Evolutionary conservation across 352 stramenopile genomes (phyloP), one percentile per base, ranked within the genome.

Genomic region (Blastocystis sp.): DNA sequence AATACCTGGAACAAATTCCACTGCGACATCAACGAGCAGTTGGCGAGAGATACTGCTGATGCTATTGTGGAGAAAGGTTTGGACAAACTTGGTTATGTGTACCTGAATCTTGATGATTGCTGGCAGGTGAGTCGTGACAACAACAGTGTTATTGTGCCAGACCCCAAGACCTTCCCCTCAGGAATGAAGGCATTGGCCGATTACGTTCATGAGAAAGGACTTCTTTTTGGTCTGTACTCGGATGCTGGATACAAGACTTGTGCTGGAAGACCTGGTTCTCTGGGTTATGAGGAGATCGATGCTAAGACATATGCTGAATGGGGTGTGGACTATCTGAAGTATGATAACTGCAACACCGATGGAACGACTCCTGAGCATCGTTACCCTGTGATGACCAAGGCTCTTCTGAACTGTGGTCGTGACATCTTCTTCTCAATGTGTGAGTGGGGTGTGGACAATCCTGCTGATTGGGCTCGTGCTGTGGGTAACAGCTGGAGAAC

Each of bases 401-500:
- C 87, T 49, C 83, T 89, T 7, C 74, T 89, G 54, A 65, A 87
- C 49, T 61, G 27, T 6, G 83, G 83, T 46, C 49, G 81, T 51
- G 46, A 42, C 46, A 89, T 89, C 49, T 67, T 88, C 71, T 87
- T 89, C 83, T 89, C 87, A 21, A 89, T 89, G 85, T 89, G 87
- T 49, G 85, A 89, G 57, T 89, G 87, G 87, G 87, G 87, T 49
- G 63, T 89, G 71, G 27, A 89, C 24, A 49, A 89, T 19, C 87
- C 87, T 57, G 29, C 46, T 35, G 24, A 73, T 24, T 89, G 87
- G 87, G 87, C 87, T 52, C 63, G 61, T 37, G 9, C 39, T 35
- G 88, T 91, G 66, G 88, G 89, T 19, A 91, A 93, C 88, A 88
- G 71, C 21, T 93, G 91, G 91, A 83, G 91, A 39, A 92, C 89